phyloP scores from a whole-genome alignment of 768 basidiomycete species.

The Gymnopilus junonius region DNA sequence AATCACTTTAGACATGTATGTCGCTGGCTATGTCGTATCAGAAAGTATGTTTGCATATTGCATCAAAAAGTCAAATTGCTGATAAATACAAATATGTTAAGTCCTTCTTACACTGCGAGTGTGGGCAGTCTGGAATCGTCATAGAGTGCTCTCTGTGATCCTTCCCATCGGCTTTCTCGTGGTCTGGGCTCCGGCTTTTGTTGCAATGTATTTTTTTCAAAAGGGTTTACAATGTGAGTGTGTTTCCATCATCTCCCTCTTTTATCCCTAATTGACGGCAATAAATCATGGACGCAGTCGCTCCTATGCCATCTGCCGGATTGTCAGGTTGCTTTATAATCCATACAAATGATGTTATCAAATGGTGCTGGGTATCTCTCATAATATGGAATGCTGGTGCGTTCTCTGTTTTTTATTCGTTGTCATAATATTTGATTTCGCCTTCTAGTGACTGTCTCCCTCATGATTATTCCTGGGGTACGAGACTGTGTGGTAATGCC shows the following conservation, averaged over 20 bases:
- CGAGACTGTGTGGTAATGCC: not conserved
- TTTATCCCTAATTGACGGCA: not conserved
- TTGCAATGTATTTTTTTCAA: slow-evolving; percentile 9
- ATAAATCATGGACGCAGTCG: not conserved
- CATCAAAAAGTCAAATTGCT: not conserved
- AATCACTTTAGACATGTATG: slow-evolving; percentile 4
- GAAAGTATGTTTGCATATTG: slow-evolving; percentile 1
- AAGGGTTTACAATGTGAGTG: slow-evolving; percentile 7
- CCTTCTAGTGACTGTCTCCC: slow-evolving; percentile 7
- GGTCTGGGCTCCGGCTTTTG: not conserved
- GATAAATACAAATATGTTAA: not conserved
- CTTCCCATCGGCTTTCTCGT: slow-evolving; percentile 1
- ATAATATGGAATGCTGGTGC: slow-evolving; percentile 12
- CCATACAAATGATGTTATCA: slow-evolving; percentile 3
- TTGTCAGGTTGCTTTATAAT: slow-evolving; percentile 12
- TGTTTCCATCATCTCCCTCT: not conserved
- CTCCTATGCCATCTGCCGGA: not conserved
- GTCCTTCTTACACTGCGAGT: slow-evolving; percentile 14
- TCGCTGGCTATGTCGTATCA: slow-evolving; percentile 12
- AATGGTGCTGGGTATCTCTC: slow-evolving; percentile 15
- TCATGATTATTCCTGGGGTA: slow-evolving; percentile 16
- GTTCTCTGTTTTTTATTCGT: not conserved
- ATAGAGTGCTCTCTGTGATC: not conserved
- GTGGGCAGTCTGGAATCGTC: slow-evolving; percentile 15
- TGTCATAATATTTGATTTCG: not conserved